These are phyloP conservation scores for Citropsis articulata DNA, from an alignment of 345 rosid genomes.

Conservation along the genomic window DNA sequence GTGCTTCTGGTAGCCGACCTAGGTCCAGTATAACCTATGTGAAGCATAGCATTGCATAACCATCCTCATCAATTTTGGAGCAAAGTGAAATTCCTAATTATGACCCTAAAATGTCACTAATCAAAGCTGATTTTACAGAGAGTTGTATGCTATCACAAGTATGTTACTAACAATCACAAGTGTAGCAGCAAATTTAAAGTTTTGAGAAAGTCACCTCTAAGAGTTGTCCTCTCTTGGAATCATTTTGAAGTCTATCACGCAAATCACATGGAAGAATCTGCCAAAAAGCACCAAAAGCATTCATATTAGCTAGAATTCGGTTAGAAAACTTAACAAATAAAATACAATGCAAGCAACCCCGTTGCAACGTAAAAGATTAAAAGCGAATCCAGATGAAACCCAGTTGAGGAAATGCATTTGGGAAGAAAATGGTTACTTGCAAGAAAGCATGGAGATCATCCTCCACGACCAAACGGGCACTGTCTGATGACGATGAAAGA, in stretches of 20 bases:
- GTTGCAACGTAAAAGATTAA: background rate
- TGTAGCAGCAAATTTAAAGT: background rate
- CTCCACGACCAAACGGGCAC: constrained; percentile 25
- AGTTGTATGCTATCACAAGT: background rate
- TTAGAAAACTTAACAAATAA: background rate
- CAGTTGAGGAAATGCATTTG: constrained; percentile 1
- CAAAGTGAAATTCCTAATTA: background rate
- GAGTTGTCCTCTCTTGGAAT: constrained; percentile 49
- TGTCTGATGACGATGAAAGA: constrained; percentile 11
- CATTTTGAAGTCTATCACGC: constrained; percentile 39
- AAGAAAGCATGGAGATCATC: constrained; percentile 52
- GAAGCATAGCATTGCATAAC: background rate
- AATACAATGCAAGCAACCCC: background rate
- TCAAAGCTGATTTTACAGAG: too few species aligned
- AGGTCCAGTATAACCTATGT: constrained; percentile 51
- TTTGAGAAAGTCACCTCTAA: constrained; percentile 41
- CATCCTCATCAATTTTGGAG: background rate
- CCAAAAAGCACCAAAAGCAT: background rate
- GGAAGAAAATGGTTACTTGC: constrained; percentile 27
- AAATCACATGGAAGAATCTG: constrained; percentile 64
- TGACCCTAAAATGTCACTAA: too few species aligned
- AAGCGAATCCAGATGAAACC: background rate
- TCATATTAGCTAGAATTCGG: background rate
- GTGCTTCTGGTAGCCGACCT: constrained; percentile 66
- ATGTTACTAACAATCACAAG: background rate